Conservation (phyloP, 768 basidiomycete genomes). For the Macrolepiota dolichaula region DNA sequence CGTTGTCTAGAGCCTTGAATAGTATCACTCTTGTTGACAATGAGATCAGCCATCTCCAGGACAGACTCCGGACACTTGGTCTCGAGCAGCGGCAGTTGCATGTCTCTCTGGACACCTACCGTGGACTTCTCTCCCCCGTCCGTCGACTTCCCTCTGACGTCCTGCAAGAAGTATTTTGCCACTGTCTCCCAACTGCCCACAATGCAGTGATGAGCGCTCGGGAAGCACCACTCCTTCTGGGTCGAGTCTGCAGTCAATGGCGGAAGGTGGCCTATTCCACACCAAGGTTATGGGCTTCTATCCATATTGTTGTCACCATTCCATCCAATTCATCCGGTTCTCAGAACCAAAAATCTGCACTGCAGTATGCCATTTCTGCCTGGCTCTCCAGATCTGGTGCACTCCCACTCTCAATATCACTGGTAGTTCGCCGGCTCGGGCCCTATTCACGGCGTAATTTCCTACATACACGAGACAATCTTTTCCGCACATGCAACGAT, state of each 20-base stretch:
- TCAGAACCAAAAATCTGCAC: neutral
- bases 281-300: neutral
- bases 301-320: neutral
- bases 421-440: neutral
- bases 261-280: neutral
- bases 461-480: too few relatives aligned
- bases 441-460: neutral
- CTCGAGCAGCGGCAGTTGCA: neutral
- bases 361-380: neutral
- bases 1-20: too few relatives aligned
- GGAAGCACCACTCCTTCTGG: neutral
- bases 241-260: neutral
- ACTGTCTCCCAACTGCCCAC: neutral
- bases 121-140: neutral
- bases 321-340: neutral
- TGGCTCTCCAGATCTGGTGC: neutral
- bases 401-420: neutral
- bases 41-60: too few relatives aligned
- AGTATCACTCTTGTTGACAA: too few relatives aligned
- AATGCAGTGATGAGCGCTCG: neutral
- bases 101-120: neutral
- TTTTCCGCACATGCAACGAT: neutral
- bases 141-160: neutral
- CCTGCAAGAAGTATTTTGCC: neutral
- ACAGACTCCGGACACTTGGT: too few relatives aligned